A percentile compares a stretch with the other conserved stretches of the same genome.
phyloP scores from a whole-genome alignment of 1,139 yeast species.

The Oligophagozyma castellii region DNA sequence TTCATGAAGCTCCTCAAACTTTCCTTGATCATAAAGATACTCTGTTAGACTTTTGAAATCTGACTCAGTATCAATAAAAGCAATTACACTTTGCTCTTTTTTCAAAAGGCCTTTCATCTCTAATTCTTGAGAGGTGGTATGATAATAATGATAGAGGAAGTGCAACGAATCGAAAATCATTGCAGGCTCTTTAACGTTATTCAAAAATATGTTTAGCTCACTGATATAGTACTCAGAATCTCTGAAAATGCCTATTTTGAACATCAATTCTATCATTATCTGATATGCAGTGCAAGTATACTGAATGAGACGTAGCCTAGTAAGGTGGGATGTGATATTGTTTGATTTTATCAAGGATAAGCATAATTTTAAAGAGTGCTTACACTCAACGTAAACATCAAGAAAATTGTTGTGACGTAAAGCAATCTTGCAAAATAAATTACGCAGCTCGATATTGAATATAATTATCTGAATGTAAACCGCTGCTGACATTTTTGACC shows the following conservation, averaged over 20 bases:
- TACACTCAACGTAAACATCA: constrained; percentile 23
- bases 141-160: constrained; percentile 13
- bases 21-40: constrained; percentile 13
- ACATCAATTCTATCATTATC: constrained; percentile 26
- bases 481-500: constrained; percentile 9
- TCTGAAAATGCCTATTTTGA: constrained; percentile 38
- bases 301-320: constrained; percentile 29
- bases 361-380: constrained; percentile 22
- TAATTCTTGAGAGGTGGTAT: constrained; percentile 10
- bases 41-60: constrained; percentile 15
- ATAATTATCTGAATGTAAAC: constrained; percentile 16
- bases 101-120: constrained; percentile 7
- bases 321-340: constrained; percentile 16
- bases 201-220: constrained; percentile 32
- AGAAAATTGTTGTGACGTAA: constrained; percentile 9
- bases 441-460: constrained; percentile 15
- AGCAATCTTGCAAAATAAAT: constrained; percentile 14
- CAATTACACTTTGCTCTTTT: constrained; percentile 14
- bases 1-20: constrained; percentile 10
- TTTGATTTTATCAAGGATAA: constrained; percentile 23
- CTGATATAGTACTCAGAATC: constrained; percentile 37
- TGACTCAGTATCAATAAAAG: constrained; percentile 15
- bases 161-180: constrained; percentile 17
- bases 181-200: constrained; percentile 22
- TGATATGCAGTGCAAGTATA: constrained; percentile 28